Conservation (phyloP, 345 rosid species). For the Streptanthus diversifolius region DNA sequence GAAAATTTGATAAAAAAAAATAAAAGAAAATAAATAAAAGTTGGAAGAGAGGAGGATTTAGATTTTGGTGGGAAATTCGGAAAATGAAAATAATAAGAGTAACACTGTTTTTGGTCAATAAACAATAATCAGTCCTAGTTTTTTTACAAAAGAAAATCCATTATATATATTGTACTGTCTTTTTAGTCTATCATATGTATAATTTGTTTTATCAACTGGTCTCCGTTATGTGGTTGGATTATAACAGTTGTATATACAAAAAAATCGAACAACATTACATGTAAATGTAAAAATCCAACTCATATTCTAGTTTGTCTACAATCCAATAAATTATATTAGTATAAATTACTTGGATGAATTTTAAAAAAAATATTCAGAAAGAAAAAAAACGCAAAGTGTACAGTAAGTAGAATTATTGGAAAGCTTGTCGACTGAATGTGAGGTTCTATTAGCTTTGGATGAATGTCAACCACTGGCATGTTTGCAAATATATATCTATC, state of each 20-base stretch:
- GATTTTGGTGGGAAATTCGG: slow-evolving; percentile 6
- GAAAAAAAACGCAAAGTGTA: not conserved
- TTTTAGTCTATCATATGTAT: not conserved
- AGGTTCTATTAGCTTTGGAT: slow-evolving; percentile 3
- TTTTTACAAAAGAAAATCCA: not conserved
- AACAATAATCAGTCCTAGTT: not conserved
- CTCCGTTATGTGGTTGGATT: not conserved
- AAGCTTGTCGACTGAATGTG: slow-evolving; percentile 8
- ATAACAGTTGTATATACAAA: not conserved
- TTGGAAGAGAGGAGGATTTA: slow-evolving; percentile 3
- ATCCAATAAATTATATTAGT: not conserved
- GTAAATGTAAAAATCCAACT: not conserved
- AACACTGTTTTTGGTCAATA: not conserved
- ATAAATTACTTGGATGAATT: not conserved
- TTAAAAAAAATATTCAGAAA: not conserved
- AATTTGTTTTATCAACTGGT: not conserved
- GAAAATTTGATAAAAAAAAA: not conserved
- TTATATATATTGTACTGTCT: not conserved
- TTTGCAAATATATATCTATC: not conserved
- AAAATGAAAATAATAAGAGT: not conserved
- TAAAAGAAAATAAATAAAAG: not conserved
- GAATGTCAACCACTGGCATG: slow-evolving; percentile 15
- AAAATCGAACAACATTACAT: not conserved
- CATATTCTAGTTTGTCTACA: not conserved
- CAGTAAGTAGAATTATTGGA: slow-evolving; percentile 15